Evolutionary conservation across 345 rosid species (phyloP).

Genomic region (Lepidium didymum): DNA sequence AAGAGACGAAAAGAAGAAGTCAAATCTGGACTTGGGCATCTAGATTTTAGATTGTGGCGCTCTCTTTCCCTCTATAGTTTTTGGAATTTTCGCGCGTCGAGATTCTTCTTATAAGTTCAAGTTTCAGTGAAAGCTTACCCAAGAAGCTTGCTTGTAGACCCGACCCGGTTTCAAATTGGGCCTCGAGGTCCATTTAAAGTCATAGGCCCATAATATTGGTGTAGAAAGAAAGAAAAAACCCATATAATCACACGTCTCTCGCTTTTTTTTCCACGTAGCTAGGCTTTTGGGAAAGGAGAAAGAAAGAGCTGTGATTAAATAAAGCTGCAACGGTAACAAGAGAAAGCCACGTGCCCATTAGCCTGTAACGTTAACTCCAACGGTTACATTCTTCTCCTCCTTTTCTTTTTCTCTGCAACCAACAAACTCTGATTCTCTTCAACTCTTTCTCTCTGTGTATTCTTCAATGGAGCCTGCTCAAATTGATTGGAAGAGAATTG

Average conservation of each 20-base stretch:
- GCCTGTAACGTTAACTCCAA: slow-evolving; percentile 25
- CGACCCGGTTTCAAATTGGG: slow-evolving; percentile 9
- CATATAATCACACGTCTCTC: background rate
- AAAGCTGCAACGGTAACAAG: slow-evolving; percentile 37
- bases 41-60: background rate
- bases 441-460: background rate
- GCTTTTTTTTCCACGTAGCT: background rate
- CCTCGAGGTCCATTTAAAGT: background rate
- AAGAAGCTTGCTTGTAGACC: slow-evolving; percentile 19
- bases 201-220: background rate
- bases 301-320: background rate
- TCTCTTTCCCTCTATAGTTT: slow-evolving; percentile 17
- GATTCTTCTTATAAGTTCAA: background rate
- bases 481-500: slow-evolving; percentile 83
- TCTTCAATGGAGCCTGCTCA: slow-evolving; percentile 75
- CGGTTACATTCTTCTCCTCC: slow-evolving; percentile 33
- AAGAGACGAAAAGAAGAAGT: background rate
- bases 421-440: background rate
- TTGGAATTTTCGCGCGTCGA: slow-evolving; percentile 25
- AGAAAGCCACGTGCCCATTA: slow-evolving; percentile 9
- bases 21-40: background rate
- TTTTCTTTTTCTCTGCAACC: slow-evolving; percentile 17
- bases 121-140: slow-evolving; percentile 11
- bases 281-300: background rate
- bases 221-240: background rate